phyloP scores from a whole-genome alignment of 2,329 filamentous ascomycete species.

The Phyllosticta citrichinensis region DNA sequence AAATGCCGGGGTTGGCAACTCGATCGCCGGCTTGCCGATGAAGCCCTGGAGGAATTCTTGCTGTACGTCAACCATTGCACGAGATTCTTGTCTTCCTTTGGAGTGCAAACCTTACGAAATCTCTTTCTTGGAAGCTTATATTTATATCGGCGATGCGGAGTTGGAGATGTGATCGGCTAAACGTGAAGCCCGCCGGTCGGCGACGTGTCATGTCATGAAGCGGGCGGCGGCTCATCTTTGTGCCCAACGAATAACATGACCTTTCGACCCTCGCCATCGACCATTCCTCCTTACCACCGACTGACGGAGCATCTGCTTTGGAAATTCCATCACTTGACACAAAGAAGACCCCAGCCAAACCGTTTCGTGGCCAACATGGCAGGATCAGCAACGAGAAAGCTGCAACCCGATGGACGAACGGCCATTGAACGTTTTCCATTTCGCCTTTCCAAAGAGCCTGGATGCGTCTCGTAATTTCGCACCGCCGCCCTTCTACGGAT shows the following conservation, averaged over 20 bases:
- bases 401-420: no score
- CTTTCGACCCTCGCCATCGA: not conserved
- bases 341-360: no score
- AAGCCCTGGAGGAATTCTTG: constrained; percentile 3
- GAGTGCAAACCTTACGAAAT: not conserved
- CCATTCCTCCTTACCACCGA: no score
- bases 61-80: constrained; percentile 5
- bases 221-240: not conserved
- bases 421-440: no score
- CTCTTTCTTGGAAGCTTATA: not conserved
- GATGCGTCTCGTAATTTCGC: no score
- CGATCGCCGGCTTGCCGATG: constrained; percentile 7
- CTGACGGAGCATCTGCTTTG: no score
- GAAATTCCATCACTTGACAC: no score
- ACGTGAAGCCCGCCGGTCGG: not conserved
- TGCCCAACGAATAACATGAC: not conserved
- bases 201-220: not conserved
- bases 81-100: not conserved
- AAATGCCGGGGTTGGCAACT: constrained; percentile 7
- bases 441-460: no score
- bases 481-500: no score
- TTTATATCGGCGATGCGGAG: not conserved
- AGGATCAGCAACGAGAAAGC: no score
- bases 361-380: no score
- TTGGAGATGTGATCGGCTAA: not conserved